Conservation (phyloP, 805 yeast species). For the Saturnispora bothae region DNA sequence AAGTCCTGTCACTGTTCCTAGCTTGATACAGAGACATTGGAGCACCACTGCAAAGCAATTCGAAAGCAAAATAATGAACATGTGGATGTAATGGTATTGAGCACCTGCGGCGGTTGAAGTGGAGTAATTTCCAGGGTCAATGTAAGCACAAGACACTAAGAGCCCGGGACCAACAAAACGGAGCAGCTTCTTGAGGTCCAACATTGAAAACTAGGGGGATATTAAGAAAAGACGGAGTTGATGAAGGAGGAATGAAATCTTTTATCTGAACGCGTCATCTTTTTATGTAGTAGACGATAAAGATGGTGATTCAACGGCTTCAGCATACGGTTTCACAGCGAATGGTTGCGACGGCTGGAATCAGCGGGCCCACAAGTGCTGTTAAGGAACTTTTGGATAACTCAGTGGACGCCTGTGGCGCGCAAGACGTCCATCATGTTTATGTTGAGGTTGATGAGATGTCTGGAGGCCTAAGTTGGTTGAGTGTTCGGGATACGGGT, state of each 20-base stretch:
- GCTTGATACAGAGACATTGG: constrained; percentile 72
- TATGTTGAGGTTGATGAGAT: constrained; percentile 29
- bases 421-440: constrained; percentile 16
- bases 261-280: constrained; percentile 1
- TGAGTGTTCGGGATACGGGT: constrained; percentile 32
- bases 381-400: constrained; percentile 34
- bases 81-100: constrained; percentile 56
- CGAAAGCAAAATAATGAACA: constrained; percentile 66
- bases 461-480: constrained; percentile 27
- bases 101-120: constrained; percentile 89
- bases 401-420: constrained; percentile 27
- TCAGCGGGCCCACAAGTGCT: constrained; percentile 28
- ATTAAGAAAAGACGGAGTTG: too few relatives aligned
- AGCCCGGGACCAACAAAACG: constrained; percentile 81
- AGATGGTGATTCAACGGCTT: constrained; percentile 18
- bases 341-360: constrained; percentile 23
- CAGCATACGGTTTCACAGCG: constrained; percentile 16
- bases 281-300: not conserved
- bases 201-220: constrained; percentile 2
- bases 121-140: constrained; percentile 91
- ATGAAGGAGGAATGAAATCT: not conserved
- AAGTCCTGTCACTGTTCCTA: constrained; percentile 84
- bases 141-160: constrained; percentile 80
- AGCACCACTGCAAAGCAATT: constrained; percentile 75
- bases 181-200: constrained; percentile 36